Base-by-base conservation (phyloP, 805 yeast species). In the Lipomyces chichibuensis region DNA sequence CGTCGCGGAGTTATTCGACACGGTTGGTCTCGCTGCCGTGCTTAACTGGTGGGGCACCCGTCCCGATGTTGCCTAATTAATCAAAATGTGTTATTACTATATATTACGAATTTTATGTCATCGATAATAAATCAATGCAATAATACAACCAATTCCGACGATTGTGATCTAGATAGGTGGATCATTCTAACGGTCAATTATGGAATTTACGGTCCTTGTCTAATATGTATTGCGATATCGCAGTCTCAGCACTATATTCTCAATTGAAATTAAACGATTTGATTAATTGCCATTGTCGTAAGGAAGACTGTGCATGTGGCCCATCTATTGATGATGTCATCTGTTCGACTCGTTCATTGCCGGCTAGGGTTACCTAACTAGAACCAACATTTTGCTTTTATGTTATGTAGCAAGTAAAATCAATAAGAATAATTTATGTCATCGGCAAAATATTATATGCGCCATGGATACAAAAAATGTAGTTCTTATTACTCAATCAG, bases 21-120 rank as follows among this genome's bases (percentile, higher is more conserved):
- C 83, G 33, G 81, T 80, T 35, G 83, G 83, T 20, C 74, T 80
- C 49, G 73, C 83, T 4, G 72, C 78, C 46, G 74, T 76, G 27
- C 74, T 80, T 60, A 77, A 78, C 67, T 78, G 81, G 81, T 77
- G 79, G 78, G 78, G 79, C 9, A 74, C 75, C 51, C 61, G 74
- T 49, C 69, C 71, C 8, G 67, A 62, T 2, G 37, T 62, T n/a
- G 57, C 60, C 33, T 66, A 62, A 63, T 43, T n/a, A 43, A 32
- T 52, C 2, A 20, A 52, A 25, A 20, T 13, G 56, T 17, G 49
- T 17, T 43, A 17, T 43, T 43, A 9, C 20, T 32, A 29, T 25
- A 25, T 52, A 27, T 23, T 11, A 52, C 32, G 2, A n/a, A 11
- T 23, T 20, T 11, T 9, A 8, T 25, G 32, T 25, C 32, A 23